A percentile compares a stretch with the other conserved stretches of the same genome.
phyloP scores from a whole-genome alignment of 352 stramenopile genomes.

The Globisporangium paddicum region DNA sequence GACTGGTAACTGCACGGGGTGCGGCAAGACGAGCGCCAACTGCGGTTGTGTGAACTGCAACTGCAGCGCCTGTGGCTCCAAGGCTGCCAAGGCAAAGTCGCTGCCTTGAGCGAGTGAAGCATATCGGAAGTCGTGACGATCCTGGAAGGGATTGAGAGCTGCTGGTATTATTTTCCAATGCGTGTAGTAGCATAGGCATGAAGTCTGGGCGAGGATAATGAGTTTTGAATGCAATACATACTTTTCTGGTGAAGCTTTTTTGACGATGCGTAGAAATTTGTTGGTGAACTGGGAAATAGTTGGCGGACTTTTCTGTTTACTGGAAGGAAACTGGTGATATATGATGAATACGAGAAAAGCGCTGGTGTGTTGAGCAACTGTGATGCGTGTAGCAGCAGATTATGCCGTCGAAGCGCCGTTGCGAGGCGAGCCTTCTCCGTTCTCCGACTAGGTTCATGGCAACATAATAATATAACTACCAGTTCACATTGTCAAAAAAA shows the following conservation, averaged over 20 bases:
- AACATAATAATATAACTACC: no score
- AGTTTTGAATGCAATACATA: not conserved
- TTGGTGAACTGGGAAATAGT: no score
- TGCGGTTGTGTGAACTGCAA: constrained; percentile 4
- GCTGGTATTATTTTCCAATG: not conserved
- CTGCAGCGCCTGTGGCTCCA: constrained; percentile 5
- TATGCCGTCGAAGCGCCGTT: constrained; percentile 1
- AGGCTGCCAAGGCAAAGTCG: not conserved
- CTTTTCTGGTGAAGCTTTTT: not conserved
- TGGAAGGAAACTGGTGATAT: no score
- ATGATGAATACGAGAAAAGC: not conserved
- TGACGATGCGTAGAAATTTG: not conserved
- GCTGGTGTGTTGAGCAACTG: not conserved
- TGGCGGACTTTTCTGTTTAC: no score
- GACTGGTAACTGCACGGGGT: not conserved
- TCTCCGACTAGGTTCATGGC: constrained; percentile 7
- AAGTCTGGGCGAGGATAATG: not conserved
- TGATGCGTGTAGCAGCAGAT: not conserved
- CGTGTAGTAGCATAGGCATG: not conserved
- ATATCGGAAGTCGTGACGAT: not conserved
- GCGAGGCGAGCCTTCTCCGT: not conserved
- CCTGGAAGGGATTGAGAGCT: not conserved
- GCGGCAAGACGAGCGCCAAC: not conserved
- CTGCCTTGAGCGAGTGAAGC: not conserved
- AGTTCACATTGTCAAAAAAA: not conserved